phyloP scores from a whole-genome alignment of 2,329 filamentous ascomycete genomes.

The Colletotrichum sp. region DNA sequence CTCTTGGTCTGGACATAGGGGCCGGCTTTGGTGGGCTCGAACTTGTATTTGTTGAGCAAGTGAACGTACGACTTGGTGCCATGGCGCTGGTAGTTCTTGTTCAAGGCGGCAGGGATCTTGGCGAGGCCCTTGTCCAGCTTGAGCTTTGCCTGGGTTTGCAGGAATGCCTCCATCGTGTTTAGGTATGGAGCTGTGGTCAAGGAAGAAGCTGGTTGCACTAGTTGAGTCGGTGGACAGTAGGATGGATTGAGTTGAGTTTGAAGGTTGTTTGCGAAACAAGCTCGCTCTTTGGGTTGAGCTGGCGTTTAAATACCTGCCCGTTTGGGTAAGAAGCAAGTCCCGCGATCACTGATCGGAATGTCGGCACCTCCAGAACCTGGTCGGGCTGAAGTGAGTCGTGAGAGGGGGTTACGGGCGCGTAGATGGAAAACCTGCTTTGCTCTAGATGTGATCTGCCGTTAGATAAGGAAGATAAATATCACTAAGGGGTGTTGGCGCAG shows the following conservation, averaged over 20 bases:
- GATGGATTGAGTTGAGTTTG: neutral
- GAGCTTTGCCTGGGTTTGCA: slow-evolving; percentile 15
- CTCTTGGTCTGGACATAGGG: slow-evolving; percentile 14
- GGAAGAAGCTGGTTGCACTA: neutral
- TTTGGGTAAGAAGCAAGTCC: neutral
- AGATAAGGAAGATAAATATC: neutral
- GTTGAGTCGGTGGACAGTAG: neutral
- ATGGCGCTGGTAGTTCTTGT: slow-evolving; percentile 13
- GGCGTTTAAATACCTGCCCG: neutral
- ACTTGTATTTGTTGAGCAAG: slow-evolving; percentile 18
- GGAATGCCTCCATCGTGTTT: neutral
- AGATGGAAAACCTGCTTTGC: neutral
- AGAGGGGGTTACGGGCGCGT: neutral
- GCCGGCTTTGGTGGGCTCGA: slow-evolving; percentile 14
- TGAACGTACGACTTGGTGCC: slow-evolving; percentile 16
- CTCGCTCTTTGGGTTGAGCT: neutral
- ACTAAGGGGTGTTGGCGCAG: neutral
- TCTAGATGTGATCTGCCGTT: neutral
- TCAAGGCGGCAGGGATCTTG: neutral
- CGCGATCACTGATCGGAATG: neutral
- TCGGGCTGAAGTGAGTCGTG: neutral
- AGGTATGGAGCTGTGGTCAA: neutral
- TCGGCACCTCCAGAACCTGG: neutral
- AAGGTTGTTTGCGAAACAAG: neutral
- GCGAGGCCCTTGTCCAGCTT: slow-evolving; percentile 5